phyloP scores from a whole-genome alignment of 2,329 filamentous ascomycete species.

The Ascochyta pisi region DNA sequence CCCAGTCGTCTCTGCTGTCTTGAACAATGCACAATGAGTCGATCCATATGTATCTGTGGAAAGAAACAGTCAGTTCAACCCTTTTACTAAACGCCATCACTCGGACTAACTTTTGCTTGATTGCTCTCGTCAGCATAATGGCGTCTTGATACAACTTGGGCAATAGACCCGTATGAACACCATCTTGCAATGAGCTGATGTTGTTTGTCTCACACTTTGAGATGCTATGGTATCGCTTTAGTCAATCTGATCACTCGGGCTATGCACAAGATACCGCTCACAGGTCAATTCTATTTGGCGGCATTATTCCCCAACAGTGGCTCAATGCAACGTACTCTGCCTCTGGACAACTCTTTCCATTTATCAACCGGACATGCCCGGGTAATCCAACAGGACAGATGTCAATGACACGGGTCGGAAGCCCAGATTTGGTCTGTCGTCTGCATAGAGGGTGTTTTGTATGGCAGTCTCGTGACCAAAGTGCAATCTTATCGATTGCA shows the following conservation, averaged over 20 bases:
- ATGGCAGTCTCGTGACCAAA: slow-evolving; percentile 6
- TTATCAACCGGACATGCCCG: not conserved
- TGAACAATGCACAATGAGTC: slow-evolving; percentile 16
- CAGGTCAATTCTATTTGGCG: slow-evolving; percentile 6
- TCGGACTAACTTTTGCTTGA: not conserved
- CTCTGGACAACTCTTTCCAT: not conserved
- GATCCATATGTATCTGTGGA: slow-evolving; percentile 15
- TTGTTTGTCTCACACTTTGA: slow-evolving; percentile 10
- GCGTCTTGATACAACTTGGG: slow-evolving; percentile 14
- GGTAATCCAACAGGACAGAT: not conserved
- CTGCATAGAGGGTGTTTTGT: slow-evolving; percentile 1
- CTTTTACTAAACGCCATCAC: not conserved
- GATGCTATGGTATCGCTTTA: not conserved
- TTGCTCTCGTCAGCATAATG: slow-evolving; percentile 6
- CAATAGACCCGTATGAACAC: not conserved
- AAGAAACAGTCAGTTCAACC: not conserved
- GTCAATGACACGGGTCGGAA: slow-evolving; percentile 9
- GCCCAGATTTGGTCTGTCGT: not conserved
- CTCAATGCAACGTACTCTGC: slow-evolving; percentile 15
- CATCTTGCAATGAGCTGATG: slow-evolving; percentile 2
- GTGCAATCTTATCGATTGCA: not conserved
- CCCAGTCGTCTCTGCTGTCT: slow-evolving; percentile 14
- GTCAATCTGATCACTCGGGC: not conserved
- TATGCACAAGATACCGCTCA: not conserved
- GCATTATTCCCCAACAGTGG: slow-evolving; percentile 22